Evolutionary conservation across 306 rosid species (phyloP).

Genomic region (Malus sieversii): DNA sequence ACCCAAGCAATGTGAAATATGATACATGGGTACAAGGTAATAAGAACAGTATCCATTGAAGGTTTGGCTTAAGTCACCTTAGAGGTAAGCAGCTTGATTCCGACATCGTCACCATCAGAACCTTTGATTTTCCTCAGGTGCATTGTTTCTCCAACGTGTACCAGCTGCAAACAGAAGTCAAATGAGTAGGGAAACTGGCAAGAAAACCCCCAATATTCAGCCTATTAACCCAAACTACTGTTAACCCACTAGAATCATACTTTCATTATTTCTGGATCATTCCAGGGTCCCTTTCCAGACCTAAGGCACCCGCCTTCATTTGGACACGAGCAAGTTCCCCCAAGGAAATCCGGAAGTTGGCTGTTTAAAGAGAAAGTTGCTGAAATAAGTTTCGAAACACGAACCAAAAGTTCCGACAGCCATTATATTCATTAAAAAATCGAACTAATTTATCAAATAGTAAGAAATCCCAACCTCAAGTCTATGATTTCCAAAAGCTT

Average conservation of each 20-base stretch:
- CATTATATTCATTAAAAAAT: not conserved
- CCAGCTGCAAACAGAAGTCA: conserved; percentile 48
- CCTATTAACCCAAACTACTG: conserved; percentile 14
- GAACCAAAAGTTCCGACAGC: no score
- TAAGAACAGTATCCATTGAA: conserved; percentile 5
- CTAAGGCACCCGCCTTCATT: conserved; percentile 85
- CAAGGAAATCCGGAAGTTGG: conserved; percentile 90
- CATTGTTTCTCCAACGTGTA: conserved; percentile 51
- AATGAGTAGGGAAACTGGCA: conserved; percentile 14
- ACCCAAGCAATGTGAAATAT: not conserved
- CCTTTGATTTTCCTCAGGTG: conserved; percentile 32
- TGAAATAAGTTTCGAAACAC: conserved; percentile 9
- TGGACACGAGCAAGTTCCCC: conserved; percentile 84
- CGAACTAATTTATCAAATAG: not conserved
- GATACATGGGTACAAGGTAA: conserved; percentile 16
- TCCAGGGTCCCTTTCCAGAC: conserved; percentile 96
- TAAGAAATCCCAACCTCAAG: conserved; percentile 55
- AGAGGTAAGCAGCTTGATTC: conserved; percentile 38
- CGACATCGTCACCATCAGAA: conserved; percentile 26
- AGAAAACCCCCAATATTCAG: conserved; percentile 4
- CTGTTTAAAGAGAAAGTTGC: conserved; percentile 35
- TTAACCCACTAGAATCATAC: conserved; percentile 41
- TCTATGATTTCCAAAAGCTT: conserved; percentile 74
- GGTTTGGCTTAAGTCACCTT: conserved; percentile 40
- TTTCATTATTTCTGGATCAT: conserved; percentile 69